Conservation (phyloP, 805 yeast genomes). For the Candida awuae region DNA sequence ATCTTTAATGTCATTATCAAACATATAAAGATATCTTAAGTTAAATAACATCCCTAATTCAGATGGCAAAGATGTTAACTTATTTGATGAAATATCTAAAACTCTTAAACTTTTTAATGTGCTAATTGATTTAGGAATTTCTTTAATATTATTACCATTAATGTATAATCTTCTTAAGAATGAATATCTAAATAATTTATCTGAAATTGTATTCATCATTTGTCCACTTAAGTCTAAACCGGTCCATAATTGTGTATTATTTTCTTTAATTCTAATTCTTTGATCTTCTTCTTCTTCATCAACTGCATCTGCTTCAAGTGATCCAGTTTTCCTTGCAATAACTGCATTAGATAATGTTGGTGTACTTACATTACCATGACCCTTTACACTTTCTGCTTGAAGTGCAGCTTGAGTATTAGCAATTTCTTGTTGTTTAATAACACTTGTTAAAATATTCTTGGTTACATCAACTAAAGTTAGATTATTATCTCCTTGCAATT, state of each 20-base stretch:
- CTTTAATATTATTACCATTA: slow-evolving; percentile 71
- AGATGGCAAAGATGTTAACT: slow-evolving; percentile 61
- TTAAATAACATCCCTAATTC: slow-evolving; percentile 80
- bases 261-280: slow-evolving; percentile 48
- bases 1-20: slow-evolving; percentile 72
- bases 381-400: slow-evolving; percentile 11
- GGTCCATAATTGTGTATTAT: slow-evolving; percentile 85
- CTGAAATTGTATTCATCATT: slow-evolving; percentile 62
- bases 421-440: slow-evolving; percentile 21
- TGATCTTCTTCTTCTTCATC: slow-evolving; percentile 62
- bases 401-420: slow-evolving; percentile 11
- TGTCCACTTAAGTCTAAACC: slow-evolving; percentile 90
- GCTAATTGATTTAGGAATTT: slow-evolving; percentile 60
- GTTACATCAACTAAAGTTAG: slow-evolving; percentile 35
- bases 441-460: slow-evolving; percentile 28
- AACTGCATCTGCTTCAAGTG: slow-evolving; percentile 28
- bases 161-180: slow-evolving; percentile 82
- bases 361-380: slow-evolving; percentile 32
- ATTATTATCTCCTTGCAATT: slow-evolving; percentile 22
- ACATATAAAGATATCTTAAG: slow-evolving; percentile 72
- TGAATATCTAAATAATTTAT: slow-evolving; percentile 67
- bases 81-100: slow-evolving; percentile 77
- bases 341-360: slow-evolving; percentile 29
- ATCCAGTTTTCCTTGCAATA: slow-evolving; percentile 23
- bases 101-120: slow-evolving; percentile 67